phyloP scores from a whole-genome alignment of 2,329 filamentous ascomycete genomes.

The Amauroascus niger region DNA sequence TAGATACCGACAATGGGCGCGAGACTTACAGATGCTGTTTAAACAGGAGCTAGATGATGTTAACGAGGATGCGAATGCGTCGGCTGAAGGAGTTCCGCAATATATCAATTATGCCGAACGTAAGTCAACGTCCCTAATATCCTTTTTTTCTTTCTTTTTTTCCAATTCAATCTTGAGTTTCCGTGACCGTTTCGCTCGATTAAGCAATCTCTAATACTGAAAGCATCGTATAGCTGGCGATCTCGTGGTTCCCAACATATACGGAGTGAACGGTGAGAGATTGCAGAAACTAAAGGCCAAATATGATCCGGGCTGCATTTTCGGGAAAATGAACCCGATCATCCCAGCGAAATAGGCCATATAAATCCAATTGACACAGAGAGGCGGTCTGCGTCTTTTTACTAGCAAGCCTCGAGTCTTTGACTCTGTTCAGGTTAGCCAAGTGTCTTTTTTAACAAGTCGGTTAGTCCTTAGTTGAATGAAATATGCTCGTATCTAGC shows the following conservation, averaged over 20 bases:
- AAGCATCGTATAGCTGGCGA: constrained; percentile 24
- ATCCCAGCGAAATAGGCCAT: constrained; percentile 11
- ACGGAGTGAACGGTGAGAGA: constrained; percentile 36
- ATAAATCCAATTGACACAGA: too few species aligned
- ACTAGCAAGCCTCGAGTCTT: too few species aligned
- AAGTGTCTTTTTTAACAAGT: too few species aligned
- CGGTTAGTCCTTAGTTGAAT: too few species aligned
- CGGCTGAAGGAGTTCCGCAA: constrained; percentile 22
- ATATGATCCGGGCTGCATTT: constrained; percentile 42
- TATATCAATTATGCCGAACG: constrained; percentile 28
- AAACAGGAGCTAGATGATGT: constrained; percentile 22
- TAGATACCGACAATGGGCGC: constrained; percentile 29
- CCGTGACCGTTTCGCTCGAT: too few species aligned
- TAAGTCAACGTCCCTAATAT: constrained; percentile 6
- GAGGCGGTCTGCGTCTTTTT: too few species aligned
- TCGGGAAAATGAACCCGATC: constrained; percentile 38
- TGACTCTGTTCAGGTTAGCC: too few species aligned
- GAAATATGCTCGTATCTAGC: too few species aligned
- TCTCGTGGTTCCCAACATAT: constrained; percentile 31
- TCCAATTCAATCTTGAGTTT: constrained; percentile 16
- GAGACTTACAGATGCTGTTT: constrained; percentile 25
- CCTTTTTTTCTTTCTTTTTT: constrained; percentile 3
- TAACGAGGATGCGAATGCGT: not conserved
- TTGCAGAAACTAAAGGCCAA: constrained; percentile 38
- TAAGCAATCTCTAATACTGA: constrained; percentile 16